Conservation (phyloP, 345 rosid genomes). For the Eutrema heterophyllum region DNA sequence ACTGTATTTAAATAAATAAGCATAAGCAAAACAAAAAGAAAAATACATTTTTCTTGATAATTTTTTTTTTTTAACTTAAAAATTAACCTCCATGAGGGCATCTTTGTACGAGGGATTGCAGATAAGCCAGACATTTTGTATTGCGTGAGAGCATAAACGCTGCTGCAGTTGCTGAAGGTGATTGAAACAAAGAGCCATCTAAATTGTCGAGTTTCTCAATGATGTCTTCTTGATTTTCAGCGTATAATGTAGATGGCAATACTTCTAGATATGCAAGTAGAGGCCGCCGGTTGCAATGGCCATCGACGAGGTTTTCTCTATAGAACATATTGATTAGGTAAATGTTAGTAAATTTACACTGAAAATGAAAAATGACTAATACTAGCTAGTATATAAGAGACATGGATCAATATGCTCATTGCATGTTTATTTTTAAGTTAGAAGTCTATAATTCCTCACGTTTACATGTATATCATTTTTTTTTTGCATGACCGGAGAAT, state of each 20-base stretch:
- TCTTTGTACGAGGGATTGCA: slow-evolving; percentile 36
- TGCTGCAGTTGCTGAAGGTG: slow-evolving; percentile 63
- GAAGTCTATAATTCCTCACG: background rate
- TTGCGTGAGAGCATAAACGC: slow-evolving; percentile 50
- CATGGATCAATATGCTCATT: background rate
- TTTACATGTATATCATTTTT: background rate
- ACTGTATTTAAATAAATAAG: slow-evolving; percentile 27
- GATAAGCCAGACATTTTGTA: slow-evolving; percentile 32
- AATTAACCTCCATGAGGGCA: slow-evolving; percentile 40
- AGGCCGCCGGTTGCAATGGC: background rate
- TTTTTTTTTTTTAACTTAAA: background rate
- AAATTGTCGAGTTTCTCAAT: slow-evolving; percentile 1
- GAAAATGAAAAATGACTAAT: background rate
- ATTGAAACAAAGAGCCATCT: slow-evolving; percentile 53
- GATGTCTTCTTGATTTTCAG: slow-evolving; percentile 28
- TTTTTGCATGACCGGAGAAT: background rate
- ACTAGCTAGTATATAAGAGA: background rate
- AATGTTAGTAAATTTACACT: background rate
- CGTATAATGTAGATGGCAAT: slow-evolving; percentile 24
- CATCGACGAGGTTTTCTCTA: slow-evolving; percentile 38
- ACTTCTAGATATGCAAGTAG: slow-evolving; percentile 47
- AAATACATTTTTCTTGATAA: background rate
- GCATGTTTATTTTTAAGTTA: background rate
- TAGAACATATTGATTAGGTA: background rate
- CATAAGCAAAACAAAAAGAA: background rate